Conservation (phyloP, 306 rosid species). For the Ochetophila trinervis region DNA sequence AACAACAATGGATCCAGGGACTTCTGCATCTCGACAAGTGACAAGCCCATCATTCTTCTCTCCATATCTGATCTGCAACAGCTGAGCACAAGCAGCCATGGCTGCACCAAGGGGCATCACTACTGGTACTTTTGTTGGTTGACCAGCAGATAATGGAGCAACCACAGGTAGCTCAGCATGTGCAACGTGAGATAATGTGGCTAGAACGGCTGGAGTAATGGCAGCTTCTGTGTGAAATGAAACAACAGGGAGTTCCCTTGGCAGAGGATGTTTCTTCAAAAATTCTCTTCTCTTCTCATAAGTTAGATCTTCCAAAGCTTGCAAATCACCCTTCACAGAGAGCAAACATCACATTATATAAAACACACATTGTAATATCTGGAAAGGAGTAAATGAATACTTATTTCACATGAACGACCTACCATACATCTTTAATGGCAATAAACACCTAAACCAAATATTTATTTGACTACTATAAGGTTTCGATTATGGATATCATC, state of each 20-base stretch:
- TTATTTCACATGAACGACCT: neutral
- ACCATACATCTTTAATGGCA: neutral
- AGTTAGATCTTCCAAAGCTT: constrained; percentile 91
- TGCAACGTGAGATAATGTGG: constrained; percentile 81
- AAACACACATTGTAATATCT: neutral
- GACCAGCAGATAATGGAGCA: constrained; percentile 48
- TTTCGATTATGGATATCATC: neutral
- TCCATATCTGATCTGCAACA: constrained; percentile 74
- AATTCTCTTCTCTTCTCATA: constrained; percentile 83
- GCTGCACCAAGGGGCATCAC: constrained; percentile 92
- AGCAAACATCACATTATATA: constrained; percentile 21
- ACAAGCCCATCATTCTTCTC: constrained; percentile 97
- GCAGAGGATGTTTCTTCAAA: constrained; percentile 64
- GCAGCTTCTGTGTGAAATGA: constrained; percentile 85
- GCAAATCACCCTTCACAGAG: constrained; percentile 79
- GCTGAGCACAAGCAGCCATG: constrained; percentile 97
- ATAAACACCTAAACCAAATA: neutral
- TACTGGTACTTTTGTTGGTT: constrained; percentile 71
- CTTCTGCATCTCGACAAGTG: constrained; percentile 85
- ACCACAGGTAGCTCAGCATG: constrained; percentile 76
- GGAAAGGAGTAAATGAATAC: neutral
- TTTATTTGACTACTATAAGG: neutral
- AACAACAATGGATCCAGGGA: constrained; percentile 87
- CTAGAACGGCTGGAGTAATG: constrained; percentile 71
- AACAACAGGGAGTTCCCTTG: constrained; percentile 73